Percentiles rank a stretch among this genome's conserved stretches.
Conservation (phyloP, 148 eudicot species). For the Heliosperma pusillum region DNA sequence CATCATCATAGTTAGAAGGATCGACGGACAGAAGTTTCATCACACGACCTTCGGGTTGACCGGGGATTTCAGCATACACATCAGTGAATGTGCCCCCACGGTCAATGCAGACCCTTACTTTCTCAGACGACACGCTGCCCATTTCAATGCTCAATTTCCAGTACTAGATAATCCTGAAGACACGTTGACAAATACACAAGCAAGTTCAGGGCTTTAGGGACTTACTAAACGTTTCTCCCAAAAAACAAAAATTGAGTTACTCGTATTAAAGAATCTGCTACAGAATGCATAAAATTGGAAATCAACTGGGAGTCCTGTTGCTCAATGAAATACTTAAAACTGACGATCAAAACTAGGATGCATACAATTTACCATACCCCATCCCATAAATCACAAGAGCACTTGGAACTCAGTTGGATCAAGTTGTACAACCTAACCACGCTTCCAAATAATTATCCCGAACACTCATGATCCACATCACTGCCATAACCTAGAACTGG, state of each 20-base stretch:
- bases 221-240: not conserved
- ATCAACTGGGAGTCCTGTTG: not conserved
- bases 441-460: not conserved
- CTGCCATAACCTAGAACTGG: not conserved
- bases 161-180: constrained; percentile 14
- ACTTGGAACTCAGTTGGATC: not conserved
- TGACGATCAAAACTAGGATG: not conserved
- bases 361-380: not conserved
- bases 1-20: constrained; percentile 96
- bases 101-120: constrained; percentile 90
- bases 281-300: not conserved
- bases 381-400: not conserved
- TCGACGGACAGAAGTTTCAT: constrained; percentile 94
- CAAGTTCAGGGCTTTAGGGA: not conserved
- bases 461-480: not conserved
- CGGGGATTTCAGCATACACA: constrained; percentile 95
- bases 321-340: not conserved
- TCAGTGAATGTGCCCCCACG: constrained; percentile 97
- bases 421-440: not conserved
- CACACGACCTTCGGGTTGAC: constrained; percentile 73
- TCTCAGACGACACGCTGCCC: constrained; percentile 61
- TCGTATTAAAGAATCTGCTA: not conserved
- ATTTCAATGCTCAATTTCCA: constrained; percentile 31
- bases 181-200: not conserved
- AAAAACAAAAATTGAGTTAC: not conserved